Evolutionary conservation across 352 stramenopile genomes (phyloP).

Genomic region (Phytophthora pseudosyringae): DNA sequence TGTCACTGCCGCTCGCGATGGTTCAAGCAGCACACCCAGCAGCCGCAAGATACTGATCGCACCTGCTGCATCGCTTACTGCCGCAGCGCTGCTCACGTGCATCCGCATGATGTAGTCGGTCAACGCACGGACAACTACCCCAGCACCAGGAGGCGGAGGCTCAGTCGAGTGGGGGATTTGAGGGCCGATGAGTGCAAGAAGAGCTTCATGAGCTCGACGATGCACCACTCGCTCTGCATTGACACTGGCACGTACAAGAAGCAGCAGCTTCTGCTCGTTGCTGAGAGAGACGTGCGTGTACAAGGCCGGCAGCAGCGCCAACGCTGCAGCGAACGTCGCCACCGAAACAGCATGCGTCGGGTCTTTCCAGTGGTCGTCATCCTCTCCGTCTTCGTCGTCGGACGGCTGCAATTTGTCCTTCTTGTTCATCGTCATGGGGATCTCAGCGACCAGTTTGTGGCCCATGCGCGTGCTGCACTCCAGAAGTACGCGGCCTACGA

Average conservation of each 20-base stretch:
- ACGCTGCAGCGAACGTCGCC: slow-evolving; percentile 54
- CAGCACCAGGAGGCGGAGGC: slow-evolving; percentile 28
- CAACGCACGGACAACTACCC: slow-evolving; percentile 52
- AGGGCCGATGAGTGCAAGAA: slow-evolving; percentile 43
- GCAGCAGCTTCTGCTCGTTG: slow-evolving; percentile 68
- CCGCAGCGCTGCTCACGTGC: slow-evolving; percentile 33
- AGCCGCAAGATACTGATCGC: slow-evolving; percentile 41
- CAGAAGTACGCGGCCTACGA: slow-evolving; percentile 70
- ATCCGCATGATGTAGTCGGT: slow-evolving; percentile 71
- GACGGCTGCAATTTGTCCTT: slow-evolving; percentile 3
- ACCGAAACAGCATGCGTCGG: slow-evolving; percentile 56
- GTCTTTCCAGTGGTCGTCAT: slow-evolving; percentile 45
- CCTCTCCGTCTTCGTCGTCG: slow-evolving; percentile 9
- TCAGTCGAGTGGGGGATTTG: slow-evolving; percentile 14
- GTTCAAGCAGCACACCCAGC: slow-evolving; percentile 43
- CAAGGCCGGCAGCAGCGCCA: slow-evolving; percentile 51
- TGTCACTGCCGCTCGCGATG: slow-evolving; percentile 14
- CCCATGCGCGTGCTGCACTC: slow-evolving; percentile 74
- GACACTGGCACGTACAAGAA: slow-evolving; percentile 59
- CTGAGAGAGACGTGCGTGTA: slow-evolving; percentile 57
- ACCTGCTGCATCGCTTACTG: slow-evolving; percentile 27
- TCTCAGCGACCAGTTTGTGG: slow-evolving; percentile 51
- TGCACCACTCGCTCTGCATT: slow-evolving; percentile 53
- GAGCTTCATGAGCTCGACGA: slow-evolving; percentile 38
- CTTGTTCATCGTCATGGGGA: slow-evolving; percentile 9